A percentile compares a stretch with the other conserved stretches of the same genome.
phyloP scores from a whole-genome alignment of 2,329 filamentous ascomycete species.

The Rugonectria rugulosa region DNA sequence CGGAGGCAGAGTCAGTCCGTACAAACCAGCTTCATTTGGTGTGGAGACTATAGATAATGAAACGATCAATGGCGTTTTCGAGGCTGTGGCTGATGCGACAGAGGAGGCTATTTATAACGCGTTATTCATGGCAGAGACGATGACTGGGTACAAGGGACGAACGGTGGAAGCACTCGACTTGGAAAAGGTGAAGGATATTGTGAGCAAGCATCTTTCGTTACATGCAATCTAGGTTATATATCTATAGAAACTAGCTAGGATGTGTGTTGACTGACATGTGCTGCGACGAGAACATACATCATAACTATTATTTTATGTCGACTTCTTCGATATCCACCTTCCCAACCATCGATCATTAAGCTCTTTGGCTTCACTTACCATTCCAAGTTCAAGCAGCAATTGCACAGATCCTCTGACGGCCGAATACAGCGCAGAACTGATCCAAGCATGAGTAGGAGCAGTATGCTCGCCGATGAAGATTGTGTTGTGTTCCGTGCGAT shows the following conservation, averaged over 20 bases:
- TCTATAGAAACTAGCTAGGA: no score
- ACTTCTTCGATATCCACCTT: conserved; percentile 60
- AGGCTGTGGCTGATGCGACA: conserved; percentile 67
- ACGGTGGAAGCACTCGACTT: conserved; percentile 51
- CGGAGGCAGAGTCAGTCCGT: conserved; percentile 49
- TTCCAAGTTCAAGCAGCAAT: conserved; percentile 59
- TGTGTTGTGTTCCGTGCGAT: conserved; percentile 60
- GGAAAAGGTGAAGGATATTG: conserved; percentile 7
- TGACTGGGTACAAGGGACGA: conserved; percentile 60
- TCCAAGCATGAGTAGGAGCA: conserved; percentile 67
- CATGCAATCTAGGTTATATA: no score
- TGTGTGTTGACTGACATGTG: no score
- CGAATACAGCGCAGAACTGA: conserved; percentile 57
- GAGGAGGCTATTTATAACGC: conserved; percentile 74
- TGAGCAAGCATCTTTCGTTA: conserved; percentile 11
- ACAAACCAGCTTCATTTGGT: conserved; percentile 44
- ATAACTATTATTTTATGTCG: no score
- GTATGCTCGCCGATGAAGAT: conserved; percentile 46
- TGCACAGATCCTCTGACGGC: conserved; percentile 64
- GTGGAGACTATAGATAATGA: conserved; percentile 57
- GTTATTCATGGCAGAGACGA: conserved; percentile 66
- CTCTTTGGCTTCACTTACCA: conserved; percentile 68
- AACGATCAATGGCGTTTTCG: conserved; percentile 67
- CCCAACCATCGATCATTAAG: conserved; percentile 67
- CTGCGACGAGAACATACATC: no score